Conservation (phyloP, 2,329 filamentous ascomycete genomes). For the Botryotinia calthae region DNA sequence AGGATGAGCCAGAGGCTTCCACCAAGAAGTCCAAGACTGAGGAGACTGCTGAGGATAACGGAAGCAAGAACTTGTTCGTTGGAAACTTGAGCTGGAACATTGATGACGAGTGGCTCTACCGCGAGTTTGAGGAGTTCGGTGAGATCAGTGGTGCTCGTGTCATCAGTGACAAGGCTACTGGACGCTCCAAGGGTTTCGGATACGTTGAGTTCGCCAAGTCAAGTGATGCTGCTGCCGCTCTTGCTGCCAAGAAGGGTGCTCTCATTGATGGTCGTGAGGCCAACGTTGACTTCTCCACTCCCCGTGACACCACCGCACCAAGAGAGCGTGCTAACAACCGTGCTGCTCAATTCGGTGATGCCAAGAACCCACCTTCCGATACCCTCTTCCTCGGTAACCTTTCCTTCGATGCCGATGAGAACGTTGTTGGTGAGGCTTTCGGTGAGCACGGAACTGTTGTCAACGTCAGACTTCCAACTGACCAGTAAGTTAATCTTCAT, state of each 20-base stretch:
- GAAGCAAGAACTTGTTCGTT: constrained; percentile 64
- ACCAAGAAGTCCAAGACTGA: constrained; percentile 55
- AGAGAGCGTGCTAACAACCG: constrained; percentile 51
- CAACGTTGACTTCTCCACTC: constrained; percentile 68
- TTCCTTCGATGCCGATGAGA: constrained; percentile 65
- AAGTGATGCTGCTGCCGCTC: constrained; percentile 60
- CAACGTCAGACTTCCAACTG: constrained; percentile 68
- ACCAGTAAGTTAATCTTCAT: constrained; percentile 44
- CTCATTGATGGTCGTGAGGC: constrained; percentile 65
- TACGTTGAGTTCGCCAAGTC: constrained; percentile 67
- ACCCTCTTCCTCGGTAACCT: constrained; percentile 73
- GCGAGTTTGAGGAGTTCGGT: constrained; percentile 67
- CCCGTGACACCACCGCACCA: constrained; percentile 50
- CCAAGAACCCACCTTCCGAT: constrained; percentile 60
- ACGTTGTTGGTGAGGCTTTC: constrained; percentile 62
- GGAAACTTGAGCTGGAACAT: constrained; percentile 75
- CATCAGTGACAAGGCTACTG: constrained; percentile 64
- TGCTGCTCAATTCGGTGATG: constrained; percentile 59
- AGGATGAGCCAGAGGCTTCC: constrained; percentile 44
- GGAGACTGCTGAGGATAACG: constrained; percentile 40
- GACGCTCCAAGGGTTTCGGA: constrained; percentile 70
- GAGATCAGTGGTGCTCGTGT: constrained; percentile 62
- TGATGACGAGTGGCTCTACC: constrained; percentile 68
- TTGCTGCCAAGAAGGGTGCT: constrained; percentile 61
- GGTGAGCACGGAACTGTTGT: constrained; percentile 60